Conservation (phyloP, 192 early-diverging fungal genomes). For the Coemansia sp. region DNA sequence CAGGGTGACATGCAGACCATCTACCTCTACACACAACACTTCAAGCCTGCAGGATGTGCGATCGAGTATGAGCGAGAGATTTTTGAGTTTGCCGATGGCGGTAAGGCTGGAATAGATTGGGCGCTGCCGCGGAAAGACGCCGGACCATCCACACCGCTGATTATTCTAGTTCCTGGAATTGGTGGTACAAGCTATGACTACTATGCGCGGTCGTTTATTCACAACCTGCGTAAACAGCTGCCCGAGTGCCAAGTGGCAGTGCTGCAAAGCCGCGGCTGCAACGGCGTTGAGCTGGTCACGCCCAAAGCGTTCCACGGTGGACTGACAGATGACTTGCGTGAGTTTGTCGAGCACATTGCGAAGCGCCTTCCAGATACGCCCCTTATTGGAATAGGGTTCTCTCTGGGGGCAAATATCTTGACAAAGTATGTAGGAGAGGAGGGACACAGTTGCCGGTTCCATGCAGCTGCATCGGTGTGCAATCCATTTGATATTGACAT, state of each 20-base stretch:
- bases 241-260: constrained; percentile 74
- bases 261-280: constrained; percentile 87
- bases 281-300: constrained; percentile 68
- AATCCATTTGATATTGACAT: constrained; percentile 84
- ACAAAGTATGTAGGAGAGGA: constrained; percentile 89
- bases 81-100: constrained; percentile 50
- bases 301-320: constrained; percentile 79
- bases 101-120: constrained; percentile 47
- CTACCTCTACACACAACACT: constrained; percentile 53
- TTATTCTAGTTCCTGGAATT: constrained; percentile 44
- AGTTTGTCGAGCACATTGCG: constrained; percentile 33
- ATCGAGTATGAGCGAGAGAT: constrained; percentile 48
- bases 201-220: constrained; percentile 50
- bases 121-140: constrained; percentile 24
- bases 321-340: constrained; percentile 74
- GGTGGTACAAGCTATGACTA: constrained; percentile 49
- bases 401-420: constrained; percentile 89
- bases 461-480: constrained; percentile 76
- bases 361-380: constrained; percentile 63
- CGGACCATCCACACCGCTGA: constrained; percentile 21
- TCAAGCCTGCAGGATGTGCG: constrained; percentile 45
- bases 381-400: constrained; percentile 84
- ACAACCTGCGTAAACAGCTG: constrained; percentile 36
- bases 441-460: constrained; percentile 68
- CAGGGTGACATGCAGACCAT: constrained; percentile 81